Conservation (phyloP, 352 stramenopile genomes). For the Phytophthora chlamydospora region DNA sequence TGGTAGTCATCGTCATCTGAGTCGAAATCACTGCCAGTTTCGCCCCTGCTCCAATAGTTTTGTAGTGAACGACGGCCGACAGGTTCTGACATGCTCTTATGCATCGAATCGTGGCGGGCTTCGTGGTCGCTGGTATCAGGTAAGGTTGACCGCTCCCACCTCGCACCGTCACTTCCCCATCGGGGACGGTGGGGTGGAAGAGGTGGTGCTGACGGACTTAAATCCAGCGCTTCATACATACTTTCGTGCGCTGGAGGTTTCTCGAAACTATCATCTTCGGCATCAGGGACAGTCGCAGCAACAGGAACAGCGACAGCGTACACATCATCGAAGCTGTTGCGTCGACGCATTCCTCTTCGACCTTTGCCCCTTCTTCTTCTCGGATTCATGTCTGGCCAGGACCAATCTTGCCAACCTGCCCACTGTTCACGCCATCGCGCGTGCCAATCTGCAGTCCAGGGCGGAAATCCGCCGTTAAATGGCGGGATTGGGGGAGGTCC, state of each 20-base stretch:
- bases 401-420: constrained; percentile 24
- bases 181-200: constrained; percentile 19
- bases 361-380: constrained; percentile 19
- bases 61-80: constrained; percentile 1
- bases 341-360: constrained; percentile 35
- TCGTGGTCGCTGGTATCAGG: neutral
- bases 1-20: constrained; percentile 19
- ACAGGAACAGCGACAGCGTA: constrained; percentile 34
- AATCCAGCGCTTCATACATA: constrained; percentile 53
- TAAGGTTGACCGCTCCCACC: constrained; percentile 11
- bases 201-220: constrained; percentile 53
- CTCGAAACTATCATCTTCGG: constrained; percentile 28
- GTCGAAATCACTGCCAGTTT: constrained; percentile 9
- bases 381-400: constrained; percentile 11
- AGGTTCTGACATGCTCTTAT: constrained; percentile 34
- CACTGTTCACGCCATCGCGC: constrained; percentile 25
- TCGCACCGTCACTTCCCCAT: constrained; percentile 18
- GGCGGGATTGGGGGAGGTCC: constrained; percentile 14
- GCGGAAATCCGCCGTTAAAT: constrained; percentile 21
- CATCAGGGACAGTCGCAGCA: constrained; percentile 9
- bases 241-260: constrained; percentile 49
- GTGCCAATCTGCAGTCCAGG: constrained; percentile 28
- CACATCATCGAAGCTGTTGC: constrained; percentile 62
- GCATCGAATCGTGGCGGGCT: constrained; percentile 11
- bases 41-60: constrained; percentile 3